Percentiles rank a stretch among this genome's conserved stretches.
Conservation (phyloP, 495 filamentous ascomycete species). For the Podospora didyma region DNA sequence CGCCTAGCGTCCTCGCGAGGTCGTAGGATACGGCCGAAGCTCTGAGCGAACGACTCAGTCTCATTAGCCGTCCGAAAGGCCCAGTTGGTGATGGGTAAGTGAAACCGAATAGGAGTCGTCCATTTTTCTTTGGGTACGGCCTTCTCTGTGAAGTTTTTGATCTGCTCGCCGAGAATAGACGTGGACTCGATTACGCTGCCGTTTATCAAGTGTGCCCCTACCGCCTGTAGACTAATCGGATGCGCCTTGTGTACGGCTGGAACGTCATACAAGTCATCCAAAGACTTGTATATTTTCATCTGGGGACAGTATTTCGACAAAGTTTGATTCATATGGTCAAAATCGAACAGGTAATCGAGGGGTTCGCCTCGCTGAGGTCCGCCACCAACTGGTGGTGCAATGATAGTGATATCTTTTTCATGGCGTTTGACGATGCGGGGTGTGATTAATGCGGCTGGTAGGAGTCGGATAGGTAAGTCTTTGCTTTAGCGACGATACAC, state of each 20-base stretch:
- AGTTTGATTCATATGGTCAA: conserved; percentile 24
- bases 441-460: conserved; percentile 25
- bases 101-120: conserved; percentile 21
- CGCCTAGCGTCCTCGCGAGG: conserved; percentile 20
- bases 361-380: conserved; percentile 17
- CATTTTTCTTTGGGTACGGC: conserved; percentile 6
- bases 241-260: conserved; percentile 12
- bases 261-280: conserved; percentile 26
- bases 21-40: conserved; percentile 31
- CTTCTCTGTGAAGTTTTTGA: conserved; percentile 18
- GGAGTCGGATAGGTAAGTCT: background rate
- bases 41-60: conserved; percentile 15
- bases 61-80: conserved; percentile 33
- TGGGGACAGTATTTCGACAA: conserved; percentile 30
- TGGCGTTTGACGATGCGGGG: conserved; percentile 23
- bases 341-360: conserved; percentile 34
- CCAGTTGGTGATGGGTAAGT: conserved; percentile 23
- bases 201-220: conserved; percentile 5
- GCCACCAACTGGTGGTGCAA: conserved; percentile 6
- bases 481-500: background rate
- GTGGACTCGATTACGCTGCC: conserved; percentile 18
- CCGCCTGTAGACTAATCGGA: conserved; percentile 6
- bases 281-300: conserved; percentile 28
- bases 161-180: conserved; percentile 6
- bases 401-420: conserved; percentile 10